Base-by-base conservation (phyloP, 2,329 filamentous ascomycete species). In the Penicillium sp. region DNA sequence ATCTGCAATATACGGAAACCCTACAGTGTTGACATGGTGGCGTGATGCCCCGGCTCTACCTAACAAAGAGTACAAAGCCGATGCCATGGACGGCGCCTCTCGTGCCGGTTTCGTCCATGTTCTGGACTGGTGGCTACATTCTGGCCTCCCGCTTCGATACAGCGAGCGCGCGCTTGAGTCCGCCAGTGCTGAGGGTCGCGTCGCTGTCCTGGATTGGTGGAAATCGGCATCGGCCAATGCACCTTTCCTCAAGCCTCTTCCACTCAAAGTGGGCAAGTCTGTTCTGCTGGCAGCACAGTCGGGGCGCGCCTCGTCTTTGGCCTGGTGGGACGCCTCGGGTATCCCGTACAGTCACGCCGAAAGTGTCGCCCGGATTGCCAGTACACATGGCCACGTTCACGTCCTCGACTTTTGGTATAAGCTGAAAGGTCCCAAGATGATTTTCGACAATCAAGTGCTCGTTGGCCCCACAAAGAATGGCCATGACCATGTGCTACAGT, bases 121-220 rank as follows among this genome's bases (percentile, higher is more conserved):
- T 0, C 80, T 97, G 1, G 89, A 96, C 65, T 95, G 90, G 89
- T 97, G 93, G 93, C 88, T 88, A 68, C 81, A 87, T 21, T 90
- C 87, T 0, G 88, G 88, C 0, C 79, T 96, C 1, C 84, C 86
- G 2, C 79, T 96, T 18, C 87, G 89, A 60, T 96, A 94, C 71
- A 95, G 89, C 10, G 90, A 96, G 69, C 81, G 85, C 5, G 90
- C 93, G 0, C 81, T 97, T 16, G 93, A 96, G 71, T 88, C 92
- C 65, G 92, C 93, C 28, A 93, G 88, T 53, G 86, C 86, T 3
- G 87, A 90, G 65, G 91, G 92, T 7, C 88, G 94, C 59, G 79
- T 96, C n/a, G 77, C 85, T 6, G 90, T 96, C 0, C 81, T 97
- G 1, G 87, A 95, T 63, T 97, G 93, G 93, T 97, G 93, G 93